Evolutionary conservation across 306 rosid genomes (phyloP).

Genomic region (Inga oerstediana): DNA sequence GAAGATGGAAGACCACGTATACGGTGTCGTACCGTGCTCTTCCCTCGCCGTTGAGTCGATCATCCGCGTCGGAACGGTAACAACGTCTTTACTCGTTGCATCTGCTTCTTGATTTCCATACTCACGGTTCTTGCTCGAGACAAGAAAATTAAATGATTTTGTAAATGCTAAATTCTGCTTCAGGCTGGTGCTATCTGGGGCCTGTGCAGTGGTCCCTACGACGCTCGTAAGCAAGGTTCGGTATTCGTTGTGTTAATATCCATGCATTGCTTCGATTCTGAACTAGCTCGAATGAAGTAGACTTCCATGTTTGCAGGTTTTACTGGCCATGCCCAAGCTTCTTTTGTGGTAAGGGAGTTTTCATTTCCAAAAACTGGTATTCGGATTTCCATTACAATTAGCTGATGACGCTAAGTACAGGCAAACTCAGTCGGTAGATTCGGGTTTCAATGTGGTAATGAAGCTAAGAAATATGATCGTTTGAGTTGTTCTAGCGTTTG

Average conservation of each 20-base stretch:
- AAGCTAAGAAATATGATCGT: neutral
- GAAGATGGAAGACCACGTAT: constrained; percentile 50
- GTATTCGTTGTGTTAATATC: neutral
- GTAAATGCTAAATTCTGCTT: constrained; percentile 26
- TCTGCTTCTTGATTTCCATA: neutral
- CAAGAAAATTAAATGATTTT: neutral
- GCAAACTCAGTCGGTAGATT: constrained; percentile 53
- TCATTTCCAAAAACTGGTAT: neutral
- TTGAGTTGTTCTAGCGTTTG: constrained; percentile 20
- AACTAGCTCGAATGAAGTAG: constrained; percentile 4
- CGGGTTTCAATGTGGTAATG: constrained; percentile 73
- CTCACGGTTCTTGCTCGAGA: neutral
- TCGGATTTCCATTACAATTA: constrained; percentile 17
- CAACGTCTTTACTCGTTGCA: neutral
- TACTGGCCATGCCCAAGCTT: constrained; percentile 57
- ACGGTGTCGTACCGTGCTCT: constrained; percentile 57
- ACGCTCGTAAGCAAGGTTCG: constrained; percentile 67
- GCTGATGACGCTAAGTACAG: constrained; percentile 47
- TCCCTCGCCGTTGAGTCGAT: constrained; percentile 52
- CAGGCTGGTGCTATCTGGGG: constrained; percentile 98
- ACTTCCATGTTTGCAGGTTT: constrained; percentile 51
- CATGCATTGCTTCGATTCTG: neutral
- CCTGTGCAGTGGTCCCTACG: constrained; percentile 70
- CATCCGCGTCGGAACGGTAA: constrained; percentile 62
- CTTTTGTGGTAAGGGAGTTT: constrained; percentile 62